A percentile compares a stretch with the other conserved stretches of the same genome.
phyloP scores from a whole-genome alignment of 1,284 basidiomycete species.

The Leccinum laetum region DNA sequence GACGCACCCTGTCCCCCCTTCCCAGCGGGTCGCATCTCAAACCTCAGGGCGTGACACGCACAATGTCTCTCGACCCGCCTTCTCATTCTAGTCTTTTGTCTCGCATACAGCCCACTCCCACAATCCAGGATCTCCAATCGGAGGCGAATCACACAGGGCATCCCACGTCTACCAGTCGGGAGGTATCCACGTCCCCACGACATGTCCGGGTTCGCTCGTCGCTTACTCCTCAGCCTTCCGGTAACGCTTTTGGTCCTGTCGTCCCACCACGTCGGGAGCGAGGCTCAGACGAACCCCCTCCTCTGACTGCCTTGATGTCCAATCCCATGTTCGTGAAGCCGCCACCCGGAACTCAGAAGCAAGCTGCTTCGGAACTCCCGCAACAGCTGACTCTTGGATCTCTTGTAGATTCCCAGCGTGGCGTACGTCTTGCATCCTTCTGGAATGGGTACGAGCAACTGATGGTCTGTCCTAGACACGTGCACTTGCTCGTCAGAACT shows the following conservation, averaged over 20 bases:
- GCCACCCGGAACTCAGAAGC: slow-evolving; percentile 42
- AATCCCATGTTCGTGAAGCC: slow-evolving; percentile 71
- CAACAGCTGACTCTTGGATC: slow-evolving; percentile 57
- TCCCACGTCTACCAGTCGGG: slow-evolving; percentile 36
- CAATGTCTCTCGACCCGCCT: slow-evolving; percentile 66
- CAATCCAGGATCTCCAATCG: slow-evolving; percentile 37
- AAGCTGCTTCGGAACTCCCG: slow-evolving; percentile 30
- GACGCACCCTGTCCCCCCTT: slow-evolving; percentile 42
- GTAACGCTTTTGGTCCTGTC: slow-evolving; percentile 47
- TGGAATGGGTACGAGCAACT: slow-evolving; percentile 5
- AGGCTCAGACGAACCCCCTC: slow-evolving; percentile 65
- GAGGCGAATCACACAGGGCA: slow-evolving; percentile 38
- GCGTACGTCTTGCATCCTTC: slow-evolving; percentile 38
- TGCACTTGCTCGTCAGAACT: slow-evolving; percentile 48
- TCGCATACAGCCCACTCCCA: slow-evolving; percentile 17
- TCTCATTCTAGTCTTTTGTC: slow-evolving; percentile 28
- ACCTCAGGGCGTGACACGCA: slow-evolving; percentile 42
- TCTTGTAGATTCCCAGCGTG: slow-evolving; percentile 56
- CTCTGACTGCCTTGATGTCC: slow-evolving; percentile 53
- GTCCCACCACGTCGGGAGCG: slow-evolving; percentile 39
- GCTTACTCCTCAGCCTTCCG: slow-evolving; percentile 65
- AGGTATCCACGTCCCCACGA: slow-evolving; percentile 41
- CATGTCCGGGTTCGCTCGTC: slow-evolving; percentile 65
- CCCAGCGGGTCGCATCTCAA: slow-evolving; percentile 27
- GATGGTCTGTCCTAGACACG: slow-evolving; percentile 35